phyloP scores from a whole-genome alignment of 345 rosid genomes.

The Eucalyptus pauciflora region DNA sequence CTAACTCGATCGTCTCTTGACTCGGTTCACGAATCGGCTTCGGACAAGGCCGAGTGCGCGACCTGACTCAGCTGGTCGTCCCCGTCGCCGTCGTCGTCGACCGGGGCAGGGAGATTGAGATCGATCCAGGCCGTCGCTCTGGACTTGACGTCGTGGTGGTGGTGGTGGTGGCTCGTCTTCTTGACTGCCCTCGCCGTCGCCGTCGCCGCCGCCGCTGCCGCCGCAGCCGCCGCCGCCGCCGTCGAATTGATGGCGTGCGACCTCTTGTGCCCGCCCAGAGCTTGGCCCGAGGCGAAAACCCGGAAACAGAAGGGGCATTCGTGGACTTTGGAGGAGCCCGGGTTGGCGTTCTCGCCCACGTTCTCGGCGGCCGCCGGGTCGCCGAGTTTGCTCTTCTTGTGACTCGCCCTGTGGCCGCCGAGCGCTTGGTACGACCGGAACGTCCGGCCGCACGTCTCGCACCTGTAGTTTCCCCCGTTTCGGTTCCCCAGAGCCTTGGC shows the following conservation, averaged over 20 bases:
- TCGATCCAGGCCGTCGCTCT: conserved; percentile 26
- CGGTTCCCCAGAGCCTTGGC: conserved; percentile 11
- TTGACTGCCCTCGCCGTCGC: not conserved
- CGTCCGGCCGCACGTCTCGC: conserved; percentile 73
- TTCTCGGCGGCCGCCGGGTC: not conserved
- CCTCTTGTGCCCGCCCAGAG: conserved; percentile 95
- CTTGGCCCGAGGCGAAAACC: conserved; percentile 90
- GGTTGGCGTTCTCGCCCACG: conserved; percentile 19
- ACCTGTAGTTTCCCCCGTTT: conserved; percentile 44
- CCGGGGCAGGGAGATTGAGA: conserved; percentile 89
- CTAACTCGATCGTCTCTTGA: conserved; percentile 10
- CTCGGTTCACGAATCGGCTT: conserved; percentile 38
- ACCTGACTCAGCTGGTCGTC: conserved; percentile 22
- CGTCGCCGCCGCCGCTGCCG: too few relatives aligned
- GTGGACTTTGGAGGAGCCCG: conserved; percentile 32
- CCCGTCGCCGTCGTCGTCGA: conserved; percentile 41
- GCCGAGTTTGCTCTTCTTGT: conserved; percentile 25
- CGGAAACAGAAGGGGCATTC: conserved; percentile 79
- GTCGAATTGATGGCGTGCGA: conserved; percentile 46
- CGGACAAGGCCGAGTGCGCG: conserved; percentile 65
- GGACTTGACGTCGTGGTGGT: not conserved
- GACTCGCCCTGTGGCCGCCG: conserved; percentile 93
- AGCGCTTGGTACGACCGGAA: conserved; percentile 91
- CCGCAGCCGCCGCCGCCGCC: not conserved
- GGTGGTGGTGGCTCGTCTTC: not conserved